phyloP scores from a whole-genome alignment of 2,329 filamentous ascomycete species.

The Pyrenochaeta sp. region DNA sequence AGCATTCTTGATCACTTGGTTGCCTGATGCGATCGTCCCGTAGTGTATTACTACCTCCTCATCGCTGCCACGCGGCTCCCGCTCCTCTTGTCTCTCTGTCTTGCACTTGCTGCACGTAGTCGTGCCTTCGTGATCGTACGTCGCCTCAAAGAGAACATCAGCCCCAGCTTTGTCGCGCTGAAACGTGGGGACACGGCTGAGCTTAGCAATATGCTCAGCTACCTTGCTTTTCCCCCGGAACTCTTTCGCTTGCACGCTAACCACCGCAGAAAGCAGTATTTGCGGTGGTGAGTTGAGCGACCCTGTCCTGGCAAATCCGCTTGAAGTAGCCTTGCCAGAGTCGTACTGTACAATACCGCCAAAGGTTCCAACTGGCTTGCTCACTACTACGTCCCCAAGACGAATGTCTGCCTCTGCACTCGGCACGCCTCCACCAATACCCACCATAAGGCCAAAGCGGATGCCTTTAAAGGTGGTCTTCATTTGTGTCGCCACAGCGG shows the following conservation, averaged over 20 bases:
- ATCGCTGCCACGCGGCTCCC: too few species aligned
- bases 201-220: too few species aligned
- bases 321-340: constrained; percentile 19
- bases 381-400: constrained; percentile 35
- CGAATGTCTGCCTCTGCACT: constrained; percentile 24
- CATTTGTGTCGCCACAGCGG: constrained; percentile 43
- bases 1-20: too few species aligned
- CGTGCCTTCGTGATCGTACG: too few species aligned
- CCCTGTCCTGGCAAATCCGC: constrained; percentile 15
- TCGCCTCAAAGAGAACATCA: too few species aligned
- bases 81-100: too few species aligned
- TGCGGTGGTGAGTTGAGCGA: constrained; percentile 8
- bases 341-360: constrained; percentile 33
- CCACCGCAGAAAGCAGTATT: constrained; percentile 11
- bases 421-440: constrained; percentile 49
- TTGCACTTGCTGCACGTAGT: too few species aligned
- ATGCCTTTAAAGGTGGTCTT: constrained; percentile 40
- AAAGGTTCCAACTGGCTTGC: constrained; percentile 11
- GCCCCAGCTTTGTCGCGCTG: too few species aligned
- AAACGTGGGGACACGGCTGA: too few species aligned
- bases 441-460: constrained; percentile 53
- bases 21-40: too few species aligned
- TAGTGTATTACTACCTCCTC: too few species aligned
- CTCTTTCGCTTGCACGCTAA: background rate
- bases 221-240: constrained; percentile 3